Percentiles rank a stretch among this genome's conserved stretches.
Conservation (phyloP, 2,329 filamentous ascomycete species). For the Volutella citrinella region DNA sequence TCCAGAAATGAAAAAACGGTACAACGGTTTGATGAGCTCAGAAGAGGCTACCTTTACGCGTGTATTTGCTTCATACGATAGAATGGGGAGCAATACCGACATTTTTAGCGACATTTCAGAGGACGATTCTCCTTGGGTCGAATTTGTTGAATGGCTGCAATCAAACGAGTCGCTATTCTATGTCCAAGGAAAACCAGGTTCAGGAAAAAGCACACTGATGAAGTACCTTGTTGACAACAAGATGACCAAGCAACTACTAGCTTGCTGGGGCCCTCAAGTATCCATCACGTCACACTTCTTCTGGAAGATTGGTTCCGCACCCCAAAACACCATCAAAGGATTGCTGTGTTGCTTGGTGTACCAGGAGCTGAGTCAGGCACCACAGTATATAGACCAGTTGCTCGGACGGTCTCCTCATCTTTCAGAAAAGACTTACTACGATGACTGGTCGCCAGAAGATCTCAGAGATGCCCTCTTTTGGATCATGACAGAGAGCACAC, state of each 20-base stretch:
- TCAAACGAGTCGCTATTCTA: background rate
- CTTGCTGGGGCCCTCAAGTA: background rate
- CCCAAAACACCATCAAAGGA: constrained; percentile 17
- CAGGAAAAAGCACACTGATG: constrained; percentile 13
- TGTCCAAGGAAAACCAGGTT: constrained; percentile 13
- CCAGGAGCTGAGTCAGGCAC: constrained; percentile 3
- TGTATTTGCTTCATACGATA: constrained; percentile 5
- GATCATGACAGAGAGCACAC: constrained; percentile 3
- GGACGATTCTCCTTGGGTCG: no score
- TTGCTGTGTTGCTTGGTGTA: constrained; percentile 23
- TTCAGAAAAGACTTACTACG: constrained; percentile 5
- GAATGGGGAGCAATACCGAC: no score
- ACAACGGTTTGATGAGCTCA: constrained; percentile 1
- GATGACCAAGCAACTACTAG: background rate
- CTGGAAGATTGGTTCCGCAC: constrained; percentile 6
- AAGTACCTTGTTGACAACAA: constrained; percentile 5
- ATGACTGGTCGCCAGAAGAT: constrained; percentile 17
- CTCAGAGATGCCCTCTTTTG: constrained; percentile 3
- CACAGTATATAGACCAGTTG: background rate
- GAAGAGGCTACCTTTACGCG: background rate
- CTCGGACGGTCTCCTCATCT: constrained; percentile 5
- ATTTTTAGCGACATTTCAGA: no score
- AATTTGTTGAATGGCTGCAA: constrained; percentile 1
- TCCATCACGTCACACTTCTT: constrained; percentile 3
- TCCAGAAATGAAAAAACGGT: constrained; percentile 5